Percentiles rank a stretch among this genome's conserved stretches.
These are phyloP conservation scores for Laguncularia racemosa DNA, from an alignment of 345 rosid species.

Conservation along the genomic window DNA sequence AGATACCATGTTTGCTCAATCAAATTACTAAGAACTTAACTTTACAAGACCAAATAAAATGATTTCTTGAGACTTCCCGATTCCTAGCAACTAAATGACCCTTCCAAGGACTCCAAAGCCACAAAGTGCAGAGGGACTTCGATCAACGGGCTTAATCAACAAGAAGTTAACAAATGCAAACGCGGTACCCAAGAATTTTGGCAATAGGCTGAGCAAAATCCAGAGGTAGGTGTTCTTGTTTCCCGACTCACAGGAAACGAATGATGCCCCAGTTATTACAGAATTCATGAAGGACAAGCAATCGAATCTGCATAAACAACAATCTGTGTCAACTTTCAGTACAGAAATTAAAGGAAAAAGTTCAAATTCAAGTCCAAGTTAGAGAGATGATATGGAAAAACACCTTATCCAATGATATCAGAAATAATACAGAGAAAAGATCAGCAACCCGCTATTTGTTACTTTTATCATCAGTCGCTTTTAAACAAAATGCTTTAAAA, in stretches of 20 bases:
- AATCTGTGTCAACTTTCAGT: too few relatives aligned
- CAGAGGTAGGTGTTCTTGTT: slow-evolving; percentile 66
- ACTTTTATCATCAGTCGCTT: too few relatives aligned
- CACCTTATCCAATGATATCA: too few relatives aligned
- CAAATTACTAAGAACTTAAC: neutral
- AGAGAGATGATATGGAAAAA: too few relatives aligned
- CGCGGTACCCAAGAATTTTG: slow-evolving; percentile 55
- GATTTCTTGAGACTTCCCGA: neutral
- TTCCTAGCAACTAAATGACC: slow-evolving; percentile 17
- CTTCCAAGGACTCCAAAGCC: slow-evolving; percentile 7
- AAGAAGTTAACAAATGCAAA: slow-evolving; percentile 35
- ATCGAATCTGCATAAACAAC: slow-evolving; percentile 38
- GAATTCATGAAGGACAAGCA: slow-evolving; percentile 77
- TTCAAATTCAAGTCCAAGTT: too few relatives aligned
- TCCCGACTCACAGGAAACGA: slow-evolving; percentile 96
- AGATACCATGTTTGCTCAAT: slow-evolving; percentile 43
- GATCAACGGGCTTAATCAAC: slow-evolving; percentile 42
- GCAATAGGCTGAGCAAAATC: slow-evolving; percentile 70
- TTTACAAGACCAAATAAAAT: neutral
- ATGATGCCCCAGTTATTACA: slow-evolving; percentile 46
- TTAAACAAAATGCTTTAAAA: too few relatives aligned
- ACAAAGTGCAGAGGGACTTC: slow-evolving; percentile 26
- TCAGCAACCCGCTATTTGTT: too few relatives aligned
- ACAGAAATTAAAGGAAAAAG: too few relatives aligned
- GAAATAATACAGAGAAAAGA: too few relatives aligned